Conservation (phyloP, 345 rosid species). For the Psidium friedrichsthalianum region DNA sequence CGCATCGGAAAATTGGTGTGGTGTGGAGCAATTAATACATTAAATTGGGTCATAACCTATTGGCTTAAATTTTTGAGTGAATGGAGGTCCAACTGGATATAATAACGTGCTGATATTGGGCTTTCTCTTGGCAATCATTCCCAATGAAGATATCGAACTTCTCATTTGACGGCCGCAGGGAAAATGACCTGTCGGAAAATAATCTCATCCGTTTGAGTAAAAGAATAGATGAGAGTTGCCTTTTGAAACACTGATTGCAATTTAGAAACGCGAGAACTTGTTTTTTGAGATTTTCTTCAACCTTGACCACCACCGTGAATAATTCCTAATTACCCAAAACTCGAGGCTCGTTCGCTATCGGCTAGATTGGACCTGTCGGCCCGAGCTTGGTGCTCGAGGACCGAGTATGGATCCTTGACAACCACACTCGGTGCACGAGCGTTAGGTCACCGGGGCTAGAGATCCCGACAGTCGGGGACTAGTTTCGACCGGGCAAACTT, state of each 20-base stretch:
- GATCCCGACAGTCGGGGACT: accelerated
- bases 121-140: too few species aligned
- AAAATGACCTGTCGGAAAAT: background rate
- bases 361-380: background rate
- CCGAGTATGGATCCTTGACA: background rate
- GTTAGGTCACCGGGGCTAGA: background rate
- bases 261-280: background rate
- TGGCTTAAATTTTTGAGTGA: too few species aligned
- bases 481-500: background rate
- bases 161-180: too few species aligned
- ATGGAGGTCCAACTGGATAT: too few species aligned
- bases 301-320: background rate
- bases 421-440: background rate
- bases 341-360: background rate
- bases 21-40: too few species aligned
- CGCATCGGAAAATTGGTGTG: too few species aligned
- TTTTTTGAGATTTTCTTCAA: background rate
- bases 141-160: too few species aligned
- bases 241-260: background rate
- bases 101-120: too few species aligned
- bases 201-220: background rate
- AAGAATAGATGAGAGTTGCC: background rate
- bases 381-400: background rate
- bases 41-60: too few species aligned
- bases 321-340: background rate